Conservation (phyloP, 352 stramenopile species). For the Globisporangium uncinulatum region DNA sequence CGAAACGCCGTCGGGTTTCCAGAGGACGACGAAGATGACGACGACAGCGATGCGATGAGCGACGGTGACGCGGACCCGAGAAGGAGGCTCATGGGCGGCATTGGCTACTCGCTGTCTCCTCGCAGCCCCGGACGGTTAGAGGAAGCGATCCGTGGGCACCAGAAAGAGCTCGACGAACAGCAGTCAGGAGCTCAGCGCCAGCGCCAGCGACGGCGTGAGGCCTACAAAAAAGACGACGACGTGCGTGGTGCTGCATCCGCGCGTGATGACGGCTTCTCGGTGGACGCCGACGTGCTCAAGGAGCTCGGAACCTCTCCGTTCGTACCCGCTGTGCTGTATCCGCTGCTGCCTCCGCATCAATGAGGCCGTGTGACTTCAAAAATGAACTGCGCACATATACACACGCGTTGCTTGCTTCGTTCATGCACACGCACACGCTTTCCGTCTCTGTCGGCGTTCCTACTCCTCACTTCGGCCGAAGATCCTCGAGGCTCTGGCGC, state of each 20-base stretch:
- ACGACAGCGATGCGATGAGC: background rate
- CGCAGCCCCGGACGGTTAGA: conserved; percentile 31
- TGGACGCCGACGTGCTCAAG: conserved; percentile 19
- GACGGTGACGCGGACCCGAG: background rate
- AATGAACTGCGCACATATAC: no score
- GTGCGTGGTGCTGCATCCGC: background rate
- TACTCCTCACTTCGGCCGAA: conserved; percentile 55
- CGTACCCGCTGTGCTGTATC: conserved; percentile 53
- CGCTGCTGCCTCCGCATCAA: conserved; percentile 29
- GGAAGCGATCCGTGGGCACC: conserved; percentile 28
- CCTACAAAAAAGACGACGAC: conserved; percentile 30
- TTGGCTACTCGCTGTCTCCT: conserved; percentile 6
- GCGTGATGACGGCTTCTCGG: conserved; percentile 6
- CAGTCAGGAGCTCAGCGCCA: background rate
- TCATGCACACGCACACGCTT: background rate
- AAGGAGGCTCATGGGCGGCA: background rate
- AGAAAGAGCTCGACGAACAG: conserved; percentile 13
- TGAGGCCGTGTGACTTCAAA: background rate
- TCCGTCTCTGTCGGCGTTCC: conserved; percentile 19
- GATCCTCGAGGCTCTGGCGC: conserved; percentile 60
- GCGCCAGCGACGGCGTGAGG: conserved; percentile 6
- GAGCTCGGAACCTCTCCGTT: conserved; percentile 34
- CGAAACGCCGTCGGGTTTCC: conserved; percentile 8
- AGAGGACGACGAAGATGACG: conserved; percentile 8
- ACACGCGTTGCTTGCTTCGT: background rate